Evolutionary conservation across 805 yeast species (phyloP).

Genomic region (Saccharomycopsis malanga): DNA sequence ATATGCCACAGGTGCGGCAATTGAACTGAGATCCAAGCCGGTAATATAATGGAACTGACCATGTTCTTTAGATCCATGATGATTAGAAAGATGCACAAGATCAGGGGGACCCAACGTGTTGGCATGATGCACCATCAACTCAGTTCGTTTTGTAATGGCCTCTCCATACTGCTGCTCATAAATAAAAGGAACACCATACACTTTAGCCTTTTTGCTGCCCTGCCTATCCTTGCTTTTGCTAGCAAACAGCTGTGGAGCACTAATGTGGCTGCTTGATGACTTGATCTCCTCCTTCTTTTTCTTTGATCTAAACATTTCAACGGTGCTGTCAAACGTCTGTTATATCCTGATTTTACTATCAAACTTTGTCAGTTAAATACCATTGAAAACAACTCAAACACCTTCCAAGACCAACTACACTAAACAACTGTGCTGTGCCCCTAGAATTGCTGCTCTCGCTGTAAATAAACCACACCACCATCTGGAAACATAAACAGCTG

Average conservation of each 20-base stretch:
- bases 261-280: constrained; percentile 16
- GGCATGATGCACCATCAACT: constrained; percentile 12
- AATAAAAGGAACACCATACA: constrained; percentile 14
- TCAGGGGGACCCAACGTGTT: constrained; percentile 58
- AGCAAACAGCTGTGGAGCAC: constrained; percentile 4
- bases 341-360: too few relatives aligned
- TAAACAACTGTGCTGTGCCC: too few relatives aligned
- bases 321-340: background rate
- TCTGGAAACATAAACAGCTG: too few relatives aligned
- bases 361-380: too few relatives aligned
- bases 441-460: too few relatives aligned
- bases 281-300: constrained; percentile 19
- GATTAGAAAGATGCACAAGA: constrained; percentile 44
- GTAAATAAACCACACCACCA: too few relatives aligned
- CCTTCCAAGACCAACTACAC: too few relatives aligned
- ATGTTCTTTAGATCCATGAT: constrained; percentile 24
- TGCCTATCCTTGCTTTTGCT: constrained; percentile 2
- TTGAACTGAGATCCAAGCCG: constrained; percentile 47
- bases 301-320: constrained; percentile 16
- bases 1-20: constrained; percentile 51
- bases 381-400: too few relatives aligned
- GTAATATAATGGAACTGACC: constrained; percentile 49
- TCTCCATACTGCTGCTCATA: constrained; percentile 16
- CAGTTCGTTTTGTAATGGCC: constrained; percentile 15
- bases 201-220: constrained; percentile 1